Base-by-base conservation (phyloP, 495 filamentous ascomycete species). In the Pyrenopolyporus hunteri region DNA sequence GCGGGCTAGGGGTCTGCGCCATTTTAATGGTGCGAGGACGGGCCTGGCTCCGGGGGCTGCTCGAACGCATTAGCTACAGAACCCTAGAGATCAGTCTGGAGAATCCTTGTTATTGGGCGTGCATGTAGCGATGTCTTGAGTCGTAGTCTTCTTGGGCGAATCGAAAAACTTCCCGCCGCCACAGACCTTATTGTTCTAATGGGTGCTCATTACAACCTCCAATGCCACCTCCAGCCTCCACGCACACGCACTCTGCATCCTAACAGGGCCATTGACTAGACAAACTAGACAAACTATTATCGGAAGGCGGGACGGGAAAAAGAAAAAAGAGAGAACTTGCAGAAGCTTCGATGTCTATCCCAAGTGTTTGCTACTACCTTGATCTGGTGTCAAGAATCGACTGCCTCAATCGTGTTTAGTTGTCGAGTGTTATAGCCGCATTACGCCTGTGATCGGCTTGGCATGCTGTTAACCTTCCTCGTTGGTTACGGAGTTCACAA, bases 1-100 rank as follows among this genome's bases (percentile, higher is more conserved):
- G n/a, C 9, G 9, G 37, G 19, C 17, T 22, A 22, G 17, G 19
- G 37, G 33, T 32, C 35, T 23, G 33, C 26, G 16, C 35, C n/a
- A n/a, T 28, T 44, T 28, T 23, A 3, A 19, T 29, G 28, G 20
- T 25, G 10, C 25, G 22, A 29, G 47, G 23, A 20, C 19, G 9
- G 35, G 40, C 51, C 39, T 22, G 17, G 37, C 31, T 32, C 8
- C 11, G 29, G n/a, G 14, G 33, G 20, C 28, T 4, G 20, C 35
- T 49, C 19, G 17, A 29, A 26, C 28, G 25, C 31, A 7, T 20
- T 36, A 11, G 57, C 46, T 61, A 61, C 39, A 61, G 63, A 66
- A 66, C 46, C 50, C 46, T 58, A 47, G 33, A 49, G 58, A 58
- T 63, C 48, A 53, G 17, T 56, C 58, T 51, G 58, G 64, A 62